Conservation (phyloP, 805 yeast species). For the Hanseniaspora occidentalis region DNA sequence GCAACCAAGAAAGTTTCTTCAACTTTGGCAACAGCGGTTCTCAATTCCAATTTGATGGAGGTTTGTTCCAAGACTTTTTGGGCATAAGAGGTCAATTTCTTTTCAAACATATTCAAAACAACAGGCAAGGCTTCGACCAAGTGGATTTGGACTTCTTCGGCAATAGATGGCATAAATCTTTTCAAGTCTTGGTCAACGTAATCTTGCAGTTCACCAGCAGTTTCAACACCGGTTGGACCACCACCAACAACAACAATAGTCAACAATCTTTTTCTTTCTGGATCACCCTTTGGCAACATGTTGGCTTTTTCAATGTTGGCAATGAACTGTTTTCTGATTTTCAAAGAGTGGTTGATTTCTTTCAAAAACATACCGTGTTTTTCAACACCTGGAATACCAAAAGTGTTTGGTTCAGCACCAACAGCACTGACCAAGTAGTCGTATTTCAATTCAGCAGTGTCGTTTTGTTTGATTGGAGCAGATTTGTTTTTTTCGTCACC, state of each 20-base stretch:
- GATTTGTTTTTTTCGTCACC: slow-evolving; percentile 27
- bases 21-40: slow-evolving; percentile 83
- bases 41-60: slow-evolving; percentile 65
- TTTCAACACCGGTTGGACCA: slow-evolving; percentile 97
- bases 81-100: slow-evolving; percentile 31
- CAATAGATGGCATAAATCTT: slow-evolving; percentile 80
- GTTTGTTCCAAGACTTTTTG: slow-evolving; percentile 30
- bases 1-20: slow-evolving; percentile 62
- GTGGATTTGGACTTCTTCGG: slow-evolving; percentile 72
- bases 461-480: slow-evolving; percentile 27
- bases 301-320: slow-evolving; percentile 84
- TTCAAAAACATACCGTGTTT: slow-evolving; percentile 80
- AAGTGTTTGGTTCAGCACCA: slow-evolving; percentile 89
- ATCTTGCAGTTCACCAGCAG: slow-evolving; percentile 93
- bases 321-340: slow-evolving; percentile 70
- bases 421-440: slow-evolving; percentile 85
- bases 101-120: slow-evolving; percentile 48
- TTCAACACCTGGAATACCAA: slow-evolving; percentile 82
- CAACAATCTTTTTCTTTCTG: slow-evolving; percentile 75
- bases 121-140: slow-evolving; percentile 86
- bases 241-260: slow-evolving; percentile 91
- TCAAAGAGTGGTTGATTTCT: slow-evolving; percentile 77
- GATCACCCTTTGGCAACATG: slow-evolving; percentile 62
- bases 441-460: slow-evolving; percentile 39
- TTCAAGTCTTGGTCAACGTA: slow-evolving; percentile 82